A percentile compares a stretch with the other conserved stretches of the same genome.
These are phyloP conservation scores for Cercis canadensis DNA, from an alignment of 306 rosid genomes.

Conservation along the genomic window DNA sequence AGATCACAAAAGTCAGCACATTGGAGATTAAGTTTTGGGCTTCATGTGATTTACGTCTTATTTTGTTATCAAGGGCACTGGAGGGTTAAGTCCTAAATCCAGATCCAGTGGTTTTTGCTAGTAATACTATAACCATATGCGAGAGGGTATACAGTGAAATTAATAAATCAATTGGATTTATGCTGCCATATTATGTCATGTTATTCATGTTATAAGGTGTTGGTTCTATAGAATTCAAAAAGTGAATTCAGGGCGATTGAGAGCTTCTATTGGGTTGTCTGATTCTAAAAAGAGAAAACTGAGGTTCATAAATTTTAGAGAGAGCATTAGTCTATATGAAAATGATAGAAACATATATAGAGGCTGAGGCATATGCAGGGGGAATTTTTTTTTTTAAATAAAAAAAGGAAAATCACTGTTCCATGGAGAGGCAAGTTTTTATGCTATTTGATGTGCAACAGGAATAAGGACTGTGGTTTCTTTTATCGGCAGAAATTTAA, in stretches of 20 bases:
- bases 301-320: neutral
- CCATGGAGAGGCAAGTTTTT: neutral
- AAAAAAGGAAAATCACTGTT: neutral
- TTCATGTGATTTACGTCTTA: neutral
- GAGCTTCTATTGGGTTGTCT: neutral
- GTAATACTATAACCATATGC: neutral
- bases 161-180: no score
- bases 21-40: neutral
- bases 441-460: neutral
- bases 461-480: neutral
- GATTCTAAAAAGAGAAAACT: neutral
- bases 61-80: no score
- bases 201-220: neutral
- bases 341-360: neutral
- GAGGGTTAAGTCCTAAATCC: neutral
- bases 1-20: neutral
- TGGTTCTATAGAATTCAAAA: neutral
- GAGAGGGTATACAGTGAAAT: neutral
- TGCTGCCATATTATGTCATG: neutral
- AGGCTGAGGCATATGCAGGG: conserved; percentile 24
- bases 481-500: neutral
- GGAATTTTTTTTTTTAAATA: neutral
- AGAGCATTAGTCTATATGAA: conserved; percentile 5
- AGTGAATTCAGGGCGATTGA: neutral
- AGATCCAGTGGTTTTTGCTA: neutral